phyloP scores from a whole-genome alignment of 192 early-diverging fungal genomes.

The Backusella sp. region DNA sequence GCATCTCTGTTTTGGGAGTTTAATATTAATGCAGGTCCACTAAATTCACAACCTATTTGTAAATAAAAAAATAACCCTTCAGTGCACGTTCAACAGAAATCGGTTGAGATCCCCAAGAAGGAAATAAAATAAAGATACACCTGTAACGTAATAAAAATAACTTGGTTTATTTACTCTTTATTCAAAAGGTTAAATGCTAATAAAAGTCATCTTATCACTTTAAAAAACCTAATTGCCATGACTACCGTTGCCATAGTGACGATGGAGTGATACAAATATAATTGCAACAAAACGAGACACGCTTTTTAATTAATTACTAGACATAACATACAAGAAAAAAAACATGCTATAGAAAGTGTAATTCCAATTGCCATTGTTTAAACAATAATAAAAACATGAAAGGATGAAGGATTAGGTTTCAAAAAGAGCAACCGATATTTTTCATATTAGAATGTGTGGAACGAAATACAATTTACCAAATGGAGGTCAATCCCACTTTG shows the following conservation, averaged over 20 bases:
- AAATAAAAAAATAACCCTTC: not conserved
- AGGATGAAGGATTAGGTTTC: too few species aligned
- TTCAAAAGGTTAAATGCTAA: not conserved
- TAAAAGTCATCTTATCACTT: not conserved
- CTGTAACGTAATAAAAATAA: not conserved
- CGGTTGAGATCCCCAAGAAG: not conserved
- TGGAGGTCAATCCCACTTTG: slow-evolving; percentile 8
- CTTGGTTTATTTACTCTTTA: not conserved
- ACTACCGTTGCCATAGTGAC: not conserved
- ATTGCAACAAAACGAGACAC: not conserved
- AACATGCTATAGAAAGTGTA: not conserved
- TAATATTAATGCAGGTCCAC: not conserved
- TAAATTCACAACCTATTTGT: not conserved
- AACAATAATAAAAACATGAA: not conserved
- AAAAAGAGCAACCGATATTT: not conserved
- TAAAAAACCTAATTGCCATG: not conserved
- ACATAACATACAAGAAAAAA: not conserved
- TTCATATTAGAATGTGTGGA: slow-evolving; percentile 8
- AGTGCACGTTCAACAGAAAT: not conserved
- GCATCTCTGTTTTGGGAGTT: not conserved
- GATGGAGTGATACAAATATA: not conserved
- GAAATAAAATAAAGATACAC: not conserved
- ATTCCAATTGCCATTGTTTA: not conserved
- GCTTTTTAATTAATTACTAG: not conserved
- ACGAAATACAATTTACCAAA: slow-evolving; percentile 12